Conservation (phyloP, 192 early-diverging fungal species). For the Phycomyces blakesleeanus region DNA sequence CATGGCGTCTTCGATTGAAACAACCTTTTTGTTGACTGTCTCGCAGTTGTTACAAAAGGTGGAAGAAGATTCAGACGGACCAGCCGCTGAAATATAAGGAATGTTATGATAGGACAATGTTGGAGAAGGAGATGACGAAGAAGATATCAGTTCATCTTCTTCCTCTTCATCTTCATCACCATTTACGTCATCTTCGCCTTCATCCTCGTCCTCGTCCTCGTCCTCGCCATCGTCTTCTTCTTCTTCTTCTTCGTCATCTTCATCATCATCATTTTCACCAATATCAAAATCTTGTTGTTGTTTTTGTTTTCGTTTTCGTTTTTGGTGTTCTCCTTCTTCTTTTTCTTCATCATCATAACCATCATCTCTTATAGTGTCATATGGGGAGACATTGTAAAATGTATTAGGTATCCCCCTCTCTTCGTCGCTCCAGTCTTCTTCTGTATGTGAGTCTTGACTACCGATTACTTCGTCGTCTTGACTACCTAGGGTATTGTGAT, state of each 20-base stretch:
- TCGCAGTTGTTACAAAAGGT: background rate
- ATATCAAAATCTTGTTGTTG: too few relatives aligned
- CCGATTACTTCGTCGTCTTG: too few relatives aligned
- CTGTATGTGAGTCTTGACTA: background rate
- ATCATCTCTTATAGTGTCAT: background rate
- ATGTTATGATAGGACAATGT: background rate
- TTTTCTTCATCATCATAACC: slow-evolving; percentile 7
- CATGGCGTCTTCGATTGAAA: background rate
- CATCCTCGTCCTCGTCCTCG: slow-evolving; percentile 1
- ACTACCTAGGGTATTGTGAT: background rate
- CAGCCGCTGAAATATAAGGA: background rate
- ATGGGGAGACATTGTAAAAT: background rate
- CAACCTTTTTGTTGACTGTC: background rate
- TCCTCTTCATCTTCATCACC: slow-evolving; percentile 17
- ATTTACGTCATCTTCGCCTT: slow-evolving; percentile 4
- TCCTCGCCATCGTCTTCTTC: background rate
- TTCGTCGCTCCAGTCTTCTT: background rate
- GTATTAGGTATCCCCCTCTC: background rate
- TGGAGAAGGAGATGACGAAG: slow-evolving; percentile 23
- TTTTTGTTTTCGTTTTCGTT: background rate
- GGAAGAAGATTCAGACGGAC: background rate
- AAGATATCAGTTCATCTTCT: slow-evolving; percentile 32
- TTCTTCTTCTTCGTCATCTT: background rate
- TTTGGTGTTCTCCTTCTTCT: background rate
- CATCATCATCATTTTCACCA: slow-evolving; percentile 3